Conservation (phyloP, 148 eudicot genomes). For the Mesembryanthemum crystallinum region DNA sequence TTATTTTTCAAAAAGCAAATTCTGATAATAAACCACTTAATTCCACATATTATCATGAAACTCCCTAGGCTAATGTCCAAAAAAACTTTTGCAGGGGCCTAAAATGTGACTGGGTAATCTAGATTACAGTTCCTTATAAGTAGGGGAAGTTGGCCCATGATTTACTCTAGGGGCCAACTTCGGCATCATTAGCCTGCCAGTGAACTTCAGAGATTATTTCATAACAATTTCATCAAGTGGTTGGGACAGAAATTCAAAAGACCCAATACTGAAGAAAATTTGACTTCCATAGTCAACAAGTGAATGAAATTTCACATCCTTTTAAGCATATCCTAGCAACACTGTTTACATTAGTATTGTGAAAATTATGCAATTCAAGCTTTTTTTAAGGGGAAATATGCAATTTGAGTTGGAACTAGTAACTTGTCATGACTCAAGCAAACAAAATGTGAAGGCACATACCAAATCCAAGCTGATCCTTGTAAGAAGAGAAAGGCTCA, state of each 20-base stretch:
- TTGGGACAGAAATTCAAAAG: background rate
- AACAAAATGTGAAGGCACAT: conserved; percentile 13
- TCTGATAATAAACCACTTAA: too few species aligned
- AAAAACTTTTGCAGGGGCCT: background rate
- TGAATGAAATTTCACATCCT: background rate
- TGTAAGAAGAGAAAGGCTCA: conserved; percentile 93
- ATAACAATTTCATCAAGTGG: background rate
- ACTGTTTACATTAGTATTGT: background rate
- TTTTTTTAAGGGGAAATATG: too few species aligned
- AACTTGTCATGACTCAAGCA: background rate
- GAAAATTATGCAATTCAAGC: too few species aligned
- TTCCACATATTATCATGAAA: background rate
- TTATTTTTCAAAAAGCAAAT: background rate
- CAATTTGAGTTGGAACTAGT: background rate
- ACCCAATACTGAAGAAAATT: background rate
- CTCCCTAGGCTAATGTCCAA: background rate
- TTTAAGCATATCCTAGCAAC: background rate
- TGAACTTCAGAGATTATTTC: background rate
- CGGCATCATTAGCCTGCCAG: background rate
- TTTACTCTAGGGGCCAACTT: background rate
- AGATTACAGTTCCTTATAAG: background rate
- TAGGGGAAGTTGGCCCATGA: background rate
- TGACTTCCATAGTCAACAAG: background rate
- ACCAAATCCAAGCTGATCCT: conserved; percentile 97
- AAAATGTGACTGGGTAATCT: background rate